Percentiles rank a stretch among this genome's conserved stretches.
Evolutionary conservation across 1,139 yeast genomes (phyloP).

Genomic region (Debaryomyces nepalensis): DNA sequence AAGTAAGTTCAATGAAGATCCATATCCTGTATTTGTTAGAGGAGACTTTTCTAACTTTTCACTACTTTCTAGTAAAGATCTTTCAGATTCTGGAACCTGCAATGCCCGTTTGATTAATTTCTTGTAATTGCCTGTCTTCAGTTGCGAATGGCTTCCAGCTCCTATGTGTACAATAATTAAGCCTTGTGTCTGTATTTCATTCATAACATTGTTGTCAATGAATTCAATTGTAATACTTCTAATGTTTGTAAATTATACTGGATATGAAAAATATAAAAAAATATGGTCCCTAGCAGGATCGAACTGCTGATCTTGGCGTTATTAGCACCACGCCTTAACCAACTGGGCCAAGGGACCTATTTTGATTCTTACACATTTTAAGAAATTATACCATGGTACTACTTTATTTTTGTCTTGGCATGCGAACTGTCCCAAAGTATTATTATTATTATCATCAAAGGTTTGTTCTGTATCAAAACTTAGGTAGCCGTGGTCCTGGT

Average conservation of each 20-base stretch:
- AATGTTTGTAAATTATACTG: no score
- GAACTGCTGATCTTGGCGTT: constrained; percentile 85
- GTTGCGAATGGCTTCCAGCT: constrained; percentile 40
- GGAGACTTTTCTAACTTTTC: constrained; percentile 46
- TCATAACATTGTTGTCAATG: no score
- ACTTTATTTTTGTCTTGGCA: background rate
- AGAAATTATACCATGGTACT: background rate
- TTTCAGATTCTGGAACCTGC: background rate
- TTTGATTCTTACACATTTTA: constrained; percentile 6
- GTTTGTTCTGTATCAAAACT: no score
- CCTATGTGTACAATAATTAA: constrained; percentile 41
- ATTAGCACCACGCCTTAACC: constrained; percentile 93
- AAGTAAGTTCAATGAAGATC: constrained; percentile 51
- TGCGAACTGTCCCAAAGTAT: no score
- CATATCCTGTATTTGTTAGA: constrained; percentile 60
- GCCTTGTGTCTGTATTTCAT: background rate
- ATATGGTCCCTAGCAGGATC: constrained; percentile 84
- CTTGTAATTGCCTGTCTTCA: constrained; percentile 25
- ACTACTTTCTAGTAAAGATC: constrained; percentile 23
- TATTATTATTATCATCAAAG: no score
- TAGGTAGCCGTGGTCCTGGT: no score
- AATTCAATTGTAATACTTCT: no score
- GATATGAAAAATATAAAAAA: constrained; percentile 18
- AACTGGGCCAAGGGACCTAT: constrained; percentile 84
- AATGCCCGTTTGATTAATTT: constrained; percentile 30